Percentiles rank a stretch among this genome's conserved stretches.
phyloP scores from a whole-genome alignment of 2,329 filamentous ascomycete species.

The Cladosporium oxysporum region DNA sequence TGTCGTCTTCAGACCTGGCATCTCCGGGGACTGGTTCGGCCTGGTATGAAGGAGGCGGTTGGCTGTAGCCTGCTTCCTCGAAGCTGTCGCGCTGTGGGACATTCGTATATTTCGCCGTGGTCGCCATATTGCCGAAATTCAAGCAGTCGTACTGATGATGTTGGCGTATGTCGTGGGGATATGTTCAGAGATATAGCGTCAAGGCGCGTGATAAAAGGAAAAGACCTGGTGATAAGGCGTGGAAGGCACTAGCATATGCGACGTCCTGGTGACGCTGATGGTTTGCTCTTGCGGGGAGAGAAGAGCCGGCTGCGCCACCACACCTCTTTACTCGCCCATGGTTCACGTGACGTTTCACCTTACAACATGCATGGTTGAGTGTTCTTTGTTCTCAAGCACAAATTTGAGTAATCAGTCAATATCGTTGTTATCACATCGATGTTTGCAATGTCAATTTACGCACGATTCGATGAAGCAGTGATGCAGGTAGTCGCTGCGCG shows the following conservation, averaged over 20 bases:
- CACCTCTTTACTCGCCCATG: neutral
- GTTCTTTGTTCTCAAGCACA: neutral
- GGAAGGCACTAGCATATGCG: constrained; percentile 5
- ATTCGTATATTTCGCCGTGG: constrained; percentile 77
- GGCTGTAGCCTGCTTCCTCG: constrained; percentile 68
- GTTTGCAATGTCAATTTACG: no score
- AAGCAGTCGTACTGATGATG: neutral
- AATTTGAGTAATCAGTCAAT: no score
- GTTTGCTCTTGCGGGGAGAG: neutral
- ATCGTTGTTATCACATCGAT: no score
- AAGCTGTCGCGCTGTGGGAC: constrained; percentile 86
- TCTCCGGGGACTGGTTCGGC: constrained; percentile 61
- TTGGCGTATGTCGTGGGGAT: neutral
- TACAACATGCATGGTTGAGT: no score
- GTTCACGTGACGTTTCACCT: neutral
- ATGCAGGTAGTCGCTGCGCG: no score
- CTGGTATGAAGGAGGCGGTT: constrained; percentile 82
- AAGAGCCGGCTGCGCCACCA: neutral
- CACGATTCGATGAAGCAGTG: no score
- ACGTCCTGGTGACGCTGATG: constrained; percentile 13
- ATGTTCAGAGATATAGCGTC: neutral
- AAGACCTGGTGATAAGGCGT: neutral
- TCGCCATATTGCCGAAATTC: constrained; percentile 59
- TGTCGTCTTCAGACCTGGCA: constrained; percentile 80
- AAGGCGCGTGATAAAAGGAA: neutral